Percentiles rank a stretch among this genome's conserved stretches.
phyloP scores from a whole-genome alignment of 2,329 filamentous ascomycete genomes.

The Periglandula ipomoeae region DNA sequence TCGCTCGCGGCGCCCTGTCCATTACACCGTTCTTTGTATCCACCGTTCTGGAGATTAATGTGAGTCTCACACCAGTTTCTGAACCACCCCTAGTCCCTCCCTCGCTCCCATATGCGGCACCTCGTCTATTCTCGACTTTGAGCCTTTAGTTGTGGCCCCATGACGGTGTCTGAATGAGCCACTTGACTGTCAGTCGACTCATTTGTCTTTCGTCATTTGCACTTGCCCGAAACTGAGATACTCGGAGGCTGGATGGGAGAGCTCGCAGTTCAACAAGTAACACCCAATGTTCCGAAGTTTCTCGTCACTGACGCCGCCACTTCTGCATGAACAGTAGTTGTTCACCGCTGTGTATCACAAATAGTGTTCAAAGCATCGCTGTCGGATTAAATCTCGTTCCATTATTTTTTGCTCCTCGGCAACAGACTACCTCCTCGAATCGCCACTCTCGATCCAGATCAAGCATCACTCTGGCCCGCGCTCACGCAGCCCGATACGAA shows the following conservation, averaged over 20 bases:
- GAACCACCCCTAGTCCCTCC: constrained; percentile 16
- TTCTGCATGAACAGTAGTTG: background rate
- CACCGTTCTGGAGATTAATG: constrained; percentile 23
- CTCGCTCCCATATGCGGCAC: constrained; percentile 6
- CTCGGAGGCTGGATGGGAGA: background rate
- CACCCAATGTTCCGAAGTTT: background rate
- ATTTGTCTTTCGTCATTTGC: background rate
- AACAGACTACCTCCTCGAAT: background rate
- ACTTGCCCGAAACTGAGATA: background rate
- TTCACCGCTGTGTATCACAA: background rate
- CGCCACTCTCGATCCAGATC: background rate
- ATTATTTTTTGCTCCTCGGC: background rate
- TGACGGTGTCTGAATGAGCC: background rate
- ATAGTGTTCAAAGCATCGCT: background rate
- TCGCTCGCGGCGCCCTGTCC: background rate
- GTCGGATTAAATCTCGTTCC: too few relatives aligned
- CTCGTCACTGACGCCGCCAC: background rate
- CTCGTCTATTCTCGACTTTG: background rate
- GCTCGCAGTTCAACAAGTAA: background rate
- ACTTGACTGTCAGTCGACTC: background rate
- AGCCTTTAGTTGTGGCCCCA: background rate
- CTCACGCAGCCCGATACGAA: background rate
- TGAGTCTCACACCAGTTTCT: constrained; percentile 17
- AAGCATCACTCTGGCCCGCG: background rate
- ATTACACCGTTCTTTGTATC: background rate